These are phyloP conservation scores for Carex arenaria DNA, from an alignment of 202 grass and related monocot genomes.

Conservation along the genomic window DNA sequence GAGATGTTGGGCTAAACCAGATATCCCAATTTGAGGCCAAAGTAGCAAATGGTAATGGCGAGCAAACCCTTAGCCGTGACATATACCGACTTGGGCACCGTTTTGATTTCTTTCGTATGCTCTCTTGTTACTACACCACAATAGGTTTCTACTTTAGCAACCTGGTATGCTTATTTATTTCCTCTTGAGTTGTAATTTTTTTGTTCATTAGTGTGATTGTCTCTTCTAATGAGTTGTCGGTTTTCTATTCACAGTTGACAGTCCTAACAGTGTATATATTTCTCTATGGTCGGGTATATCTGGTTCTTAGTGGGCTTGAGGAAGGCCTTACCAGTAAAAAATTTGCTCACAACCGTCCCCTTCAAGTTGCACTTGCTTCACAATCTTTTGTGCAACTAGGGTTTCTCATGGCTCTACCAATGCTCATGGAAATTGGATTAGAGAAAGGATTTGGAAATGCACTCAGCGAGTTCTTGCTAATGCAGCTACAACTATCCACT, in stretches of 20 bases:
- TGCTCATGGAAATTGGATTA: slow-evolving; percentile 99
- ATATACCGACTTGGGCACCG: slow-evolving; percentile 87
- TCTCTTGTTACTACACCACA: slow-evolving; percentile 92
- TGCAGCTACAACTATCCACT: slow-evolving; percentile 76
- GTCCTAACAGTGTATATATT: slow-evolving; percentile 89
- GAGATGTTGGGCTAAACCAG: slow-evolving; percentile 92
- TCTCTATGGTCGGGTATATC: slow-evolving; percentile 90
- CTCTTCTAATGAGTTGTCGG: slow-evolving; percentile 3
- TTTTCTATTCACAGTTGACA: slow-evolving; percentile 46
- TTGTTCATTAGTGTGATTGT: slow-evolving; percentile 22
- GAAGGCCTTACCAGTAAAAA: slow-evolving; percentile 61
- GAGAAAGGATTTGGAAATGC: slow-evolving; percentile 88
- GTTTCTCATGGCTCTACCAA: slow-evolving; percentile 89
- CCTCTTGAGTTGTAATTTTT: slow-evolving; percentile 17
- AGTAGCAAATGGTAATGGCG: slow-evolving; percentile 92
- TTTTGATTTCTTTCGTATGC: slow-evolving; percentile 97
- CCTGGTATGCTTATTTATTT: slow-evolving; percentile 52
- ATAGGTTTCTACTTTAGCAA: slow-evolving; percentile 90
- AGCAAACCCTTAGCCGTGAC: slow-evolving; percentile 87
- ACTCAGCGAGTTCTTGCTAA: slow-evolving; percentile 82
- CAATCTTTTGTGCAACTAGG: slow-evolving; percentile 93
- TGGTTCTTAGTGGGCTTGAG: slow-evolving; percentile 92
- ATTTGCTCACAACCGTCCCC: slow-evolving; percentile 77
- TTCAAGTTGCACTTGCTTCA: slow-evolving; percentile 90
- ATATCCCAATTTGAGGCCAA: slow-evolving; percentile 94